Conservation (phyloP, 2,329 filamentous ascomycete species). For the Penicillium sp. region DNA sequence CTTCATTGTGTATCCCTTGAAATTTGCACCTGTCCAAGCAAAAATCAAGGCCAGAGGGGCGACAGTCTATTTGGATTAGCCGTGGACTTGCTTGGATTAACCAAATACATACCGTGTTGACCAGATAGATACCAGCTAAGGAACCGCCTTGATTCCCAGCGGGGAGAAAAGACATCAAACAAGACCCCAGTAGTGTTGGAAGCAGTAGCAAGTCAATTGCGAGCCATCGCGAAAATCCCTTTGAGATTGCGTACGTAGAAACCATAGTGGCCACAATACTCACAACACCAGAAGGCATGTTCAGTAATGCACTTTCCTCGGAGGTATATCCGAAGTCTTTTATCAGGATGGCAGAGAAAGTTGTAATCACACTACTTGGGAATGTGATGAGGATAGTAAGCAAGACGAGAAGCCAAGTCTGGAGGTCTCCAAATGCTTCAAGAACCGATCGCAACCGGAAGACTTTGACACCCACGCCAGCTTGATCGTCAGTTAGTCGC, state of each 20-base stretch:
- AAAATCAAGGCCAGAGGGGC: slow-evolving; percentile 37
- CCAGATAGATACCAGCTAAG: slow-evolving; percentile 39
- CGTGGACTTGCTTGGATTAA: slow-evolving; percentile 2
- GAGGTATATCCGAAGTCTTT: slow-evolving; percentile 38
- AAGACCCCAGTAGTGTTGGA: slow-evolving; percentile 40
- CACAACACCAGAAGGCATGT: slow-evolving; percentile 39
- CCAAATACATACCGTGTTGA: slow-evolving; percentile 17
- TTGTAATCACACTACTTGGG: slow-evolving; percentile 40
- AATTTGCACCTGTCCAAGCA: slow-evolving; percentile 41
- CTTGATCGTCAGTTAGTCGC: slow-evolving; percentile 16
- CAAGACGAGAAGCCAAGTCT: slow-evolving; percentile 20
- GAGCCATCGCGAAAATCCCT: slow-evolving; percentile 33
- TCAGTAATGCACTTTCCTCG: slow-evolving; percentile 38
- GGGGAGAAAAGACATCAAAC: slow-evolving; percentile 31
- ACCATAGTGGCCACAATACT: slow-evolving; percentile 33
- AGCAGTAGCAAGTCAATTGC: slow-evolving; percentile 38
- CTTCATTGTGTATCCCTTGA: slow-evolving; percentile 41
- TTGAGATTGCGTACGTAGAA: slow-evolving; percentile 33
- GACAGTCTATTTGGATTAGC: slow-evolving; percentile 27
- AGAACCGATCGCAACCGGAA: slow-evolving; percentile 20
- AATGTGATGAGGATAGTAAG: slow-evolving; percentile 31
- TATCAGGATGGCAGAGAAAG: slow-evolving; percentile 39
- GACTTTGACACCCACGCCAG: slow-evolving; percentile 16
- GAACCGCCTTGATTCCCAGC: slow-evolving; percentile 34
- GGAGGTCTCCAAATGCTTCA: slow-evolving; percentile 16